These are phyloP conservation scores for Dactylellina drechsleri DNA, from an alignment of 2,329 filamentous ascomycete species.

Conservation along the genomic window DNA sequence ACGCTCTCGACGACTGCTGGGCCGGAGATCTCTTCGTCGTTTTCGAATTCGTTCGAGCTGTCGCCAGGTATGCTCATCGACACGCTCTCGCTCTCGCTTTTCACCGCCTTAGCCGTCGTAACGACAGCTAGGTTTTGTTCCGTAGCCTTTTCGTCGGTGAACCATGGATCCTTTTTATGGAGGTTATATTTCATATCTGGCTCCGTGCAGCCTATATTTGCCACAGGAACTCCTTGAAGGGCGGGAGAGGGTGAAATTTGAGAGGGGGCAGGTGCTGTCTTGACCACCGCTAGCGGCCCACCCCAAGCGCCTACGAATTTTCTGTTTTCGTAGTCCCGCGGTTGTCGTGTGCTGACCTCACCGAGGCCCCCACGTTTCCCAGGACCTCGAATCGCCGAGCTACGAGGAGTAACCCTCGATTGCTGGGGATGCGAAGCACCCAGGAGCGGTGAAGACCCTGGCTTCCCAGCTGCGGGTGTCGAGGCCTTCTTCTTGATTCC, in stretches of 20 bases:
- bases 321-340: not conserved
- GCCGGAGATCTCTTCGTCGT: not conserved
- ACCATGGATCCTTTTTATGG: slow-evolving; percentile 14
- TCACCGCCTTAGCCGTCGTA: not conserved
- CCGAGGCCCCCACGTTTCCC: not conserved
- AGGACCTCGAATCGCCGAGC: not conserved
- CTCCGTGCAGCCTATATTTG: not conserved
- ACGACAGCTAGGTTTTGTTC: not conserved
- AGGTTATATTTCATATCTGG: slow-evolving; percentile 11
- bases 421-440: not conserved
- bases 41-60: not conserved
- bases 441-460: not conserved
- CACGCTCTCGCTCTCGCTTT: not conserved
- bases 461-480: not conserved
- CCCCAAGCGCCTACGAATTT: slow-evolving; percentile 11
- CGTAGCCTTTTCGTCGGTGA: not conserved
- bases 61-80: not conserved
- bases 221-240: not conserved
- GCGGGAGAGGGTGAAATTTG: not conserved
- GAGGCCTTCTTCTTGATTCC: not conserved
- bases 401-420: not conserved
- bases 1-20: not conserved
- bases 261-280: not conserved
- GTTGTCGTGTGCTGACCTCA: not conserved
- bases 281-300: not conserved